Evolutionary conservation across 23 red algal species (phyloP), one percentile per base, ranked within the genome.

Genomic region (Chondrus crispus): DNA sequence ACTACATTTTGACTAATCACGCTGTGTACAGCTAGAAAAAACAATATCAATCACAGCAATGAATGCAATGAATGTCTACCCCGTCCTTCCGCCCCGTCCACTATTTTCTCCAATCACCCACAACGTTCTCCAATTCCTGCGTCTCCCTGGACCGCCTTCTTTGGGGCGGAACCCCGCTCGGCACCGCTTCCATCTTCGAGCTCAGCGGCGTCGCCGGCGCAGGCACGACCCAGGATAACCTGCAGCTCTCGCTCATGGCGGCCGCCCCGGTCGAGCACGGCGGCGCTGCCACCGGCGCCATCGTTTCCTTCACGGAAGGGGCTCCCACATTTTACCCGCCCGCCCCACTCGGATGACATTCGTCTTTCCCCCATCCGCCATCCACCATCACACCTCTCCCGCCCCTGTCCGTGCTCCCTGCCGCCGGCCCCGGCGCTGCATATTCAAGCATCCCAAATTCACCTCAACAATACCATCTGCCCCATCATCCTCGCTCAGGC

Each of bases 191-290:
- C n/a, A 88, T 95, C 33, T 53, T 81, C 30, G 95, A 97, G 76
- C 62, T 97, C 53, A 85, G 68, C 37, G 95, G 95, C 62, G 75
- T 51, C 29, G 81, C 95, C 33, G 91, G 89, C 44, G 69, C 74
- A 3, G 95, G 95, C 30, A 97, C 94, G 48, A 94, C 91, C 35
- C 95, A 97, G 62, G 62, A 90, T 40, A 83, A 76, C 9, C 55
- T 93, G 60, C 95, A 97, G 57, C 74, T 97, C 19, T 85, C 85
- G 13, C 47, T 95, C 7, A 85, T 85, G 84, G 46, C 85, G 11
- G 40, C 39, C 44, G 71, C 73, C 18, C 71, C 84, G 37, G 11
- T 48, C 48, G 20, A 63, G 22, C 66, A 46, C 3, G 20, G 84
- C 42, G 93, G 84, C 5, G 14, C 74, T 45, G 74, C 37, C 41